Evolutionary conservation across 306 rosid species (phyloP).

Genomic region (Pachyrhizus erosus): DNA sequence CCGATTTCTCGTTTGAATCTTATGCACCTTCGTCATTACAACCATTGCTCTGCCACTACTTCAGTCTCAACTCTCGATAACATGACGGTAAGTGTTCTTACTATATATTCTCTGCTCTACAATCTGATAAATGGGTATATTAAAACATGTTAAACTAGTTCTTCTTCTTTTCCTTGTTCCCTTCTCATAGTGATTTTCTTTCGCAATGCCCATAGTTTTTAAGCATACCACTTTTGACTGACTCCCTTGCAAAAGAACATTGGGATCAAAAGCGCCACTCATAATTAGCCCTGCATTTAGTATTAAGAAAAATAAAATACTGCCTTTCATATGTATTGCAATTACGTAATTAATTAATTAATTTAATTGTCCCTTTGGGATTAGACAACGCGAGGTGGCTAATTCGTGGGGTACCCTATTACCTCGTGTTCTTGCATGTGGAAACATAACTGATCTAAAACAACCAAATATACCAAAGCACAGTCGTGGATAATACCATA

Average conservation of each 20-base stretch:
- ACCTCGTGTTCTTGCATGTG: too few relatives aligned
- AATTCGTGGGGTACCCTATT: too few relatives aligned
- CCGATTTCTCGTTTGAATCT: neutral
- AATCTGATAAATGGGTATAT: neutral
- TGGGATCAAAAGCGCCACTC: neutral
- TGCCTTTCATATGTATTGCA: too few relatives aligned
- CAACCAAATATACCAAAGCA: too few relatives aligned
- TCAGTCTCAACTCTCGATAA: neutral
- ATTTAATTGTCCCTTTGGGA: too few relatives aligned
- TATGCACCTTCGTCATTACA: neutral
- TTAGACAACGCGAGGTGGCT: too few relatives aligned
- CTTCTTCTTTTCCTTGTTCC: neutral
- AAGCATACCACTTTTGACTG: neutral
- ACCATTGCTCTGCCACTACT: neutral
- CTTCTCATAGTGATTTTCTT: neutral
- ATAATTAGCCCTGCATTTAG: too few relatives aligned
- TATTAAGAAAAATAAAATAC: too few relatives aligned
- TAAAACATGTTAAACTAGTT: neutral
- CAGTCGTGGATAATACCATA: too few relatives aligned
- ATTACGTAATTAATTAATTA: too few relatives aligned
- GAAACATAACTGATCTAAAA: too few relatives aligned
- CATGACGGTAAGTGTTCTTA: constrained; percentile 11
- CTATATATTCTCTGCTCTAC: neutral
- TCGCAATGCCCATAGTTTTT: neutral
- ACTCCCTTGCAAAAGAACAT: neutral